A percentile compares a stretch with the other conserved stretches of the same genome.
Conservation (phyloP, 495 filamentous ascomycete genomes). For the Letharia columbiana region DNA sequence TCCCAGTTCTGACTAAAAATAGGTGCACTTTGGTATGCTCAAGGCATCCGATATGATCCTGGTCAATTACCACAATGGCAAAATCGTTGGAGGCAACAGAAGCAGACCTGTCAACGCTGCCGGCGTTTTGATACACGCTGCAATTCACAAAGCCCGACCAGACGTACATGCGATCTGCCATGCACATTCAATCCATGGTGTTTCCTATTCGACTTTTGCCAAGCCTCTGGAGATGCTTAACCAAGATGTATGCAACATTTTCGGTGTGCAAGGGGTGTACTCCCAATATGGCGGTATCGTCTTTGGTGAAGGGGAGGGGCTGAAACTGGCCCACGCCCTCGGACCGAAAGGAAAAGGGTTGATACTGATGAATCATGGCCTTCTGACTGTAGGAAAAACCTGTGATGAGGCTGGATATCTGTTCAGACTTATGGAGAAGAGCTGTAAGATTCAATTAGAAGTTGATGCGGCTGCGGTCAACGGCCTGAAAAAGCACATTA, state of each 20-base stretch:
- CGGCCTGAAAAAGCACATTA: conserved; percentile 33
- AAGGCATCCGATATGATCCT: conserved; percentile 44
- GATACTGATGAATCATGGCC: conserved; percentile 48
- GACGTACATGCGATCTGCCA: conserved; percentile 46
- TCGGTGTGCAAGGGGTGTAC: conserved; percentile 45
- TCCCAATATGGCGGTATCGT: conserved; percentile 49
- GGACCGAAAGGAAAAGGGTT: conserved; percentile 36
- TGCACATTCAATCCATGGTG: conserved; percentile 40
- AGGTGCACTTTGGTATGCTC: conserved; percentile 37
- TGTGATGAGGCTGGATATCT: conserved; percentile 50
- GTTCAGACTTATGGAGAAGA: conserved; percentile 43
- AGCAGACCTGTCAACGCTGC: conserved; percentile 50
- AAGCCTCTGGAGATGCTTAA: conserved; percentile 42
- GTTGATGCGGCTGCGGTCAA: conserved; percentile 38
- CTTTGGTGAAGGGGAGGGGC: conserved; percentile 39
- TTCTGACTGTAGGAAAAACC: conserved; percentile 45
- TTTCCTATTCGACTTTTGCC: conserved; percentile 42
- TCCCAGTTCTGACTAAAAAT: neutral
- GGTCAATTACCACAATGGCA: conserved; percentile 33
- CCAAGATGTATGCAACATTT: conserved; percentile 50
- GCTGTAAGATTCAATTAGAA: conserved; percentile 42
- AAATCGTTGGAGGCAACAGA: conserved; percentile 42
- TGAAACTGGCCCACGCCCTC: conserved; percentile 41
- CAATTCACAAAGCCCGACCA: conserved; percentile 43
- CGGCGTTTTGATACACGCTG: conserved; percentile 58